Percentiles rank a stretch among this genome's conserved stretches.
These are phyloP conservation scores for Tuber aestivum DNA, from an alignment of 495 filamentous ascomycete genomes.

Conservation along the genomic window DNA sequence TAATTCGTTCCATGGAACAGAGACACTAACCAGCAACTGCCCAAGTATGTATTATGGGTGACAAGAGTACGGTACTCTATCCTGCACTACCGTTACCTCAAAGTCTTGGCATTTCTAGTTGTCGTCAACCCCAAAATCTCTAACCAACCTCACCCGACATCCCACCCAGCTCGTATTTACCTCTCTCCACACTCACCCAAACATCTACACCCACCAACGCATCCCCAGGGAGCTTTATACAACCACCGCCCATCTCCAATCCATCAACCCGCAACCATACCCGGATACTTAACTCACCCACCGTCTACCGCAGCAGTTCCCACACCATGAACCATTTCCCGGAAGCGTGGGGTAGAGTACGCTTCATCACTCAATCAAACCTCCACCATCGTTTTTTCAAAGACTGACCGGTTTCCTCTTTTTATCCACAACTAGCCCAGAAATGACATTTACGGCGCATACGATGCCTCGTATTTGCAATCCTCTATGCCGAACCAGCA, in stretches of 20 bases:
- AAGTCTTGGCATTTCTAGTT: background rate
- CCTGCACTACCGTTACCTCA: background rate
- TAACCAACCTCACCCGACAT: background rate
- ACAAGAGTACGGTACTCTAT: too few species aligned
- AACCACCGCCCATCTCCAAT: background rate
- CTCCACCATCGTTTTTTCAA: slow-evolving; percentile 33
- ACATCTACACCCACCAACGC: background rate
- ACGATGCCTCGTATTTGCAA: slow-evolving; percentile 78
- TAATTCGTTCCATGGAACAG: too few species aligned
- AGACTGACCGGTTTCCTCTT: slow-evolving; percentile 28
- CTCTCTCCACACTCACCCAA: background rate
- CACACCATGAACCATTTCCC: slow-evolving; percentile 83
- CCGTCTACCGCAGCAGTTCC: background rate
- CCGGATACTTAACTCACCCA: background rate
- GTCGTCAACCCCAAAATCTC: background rate
- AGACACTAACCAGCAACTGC: too few species aligned
- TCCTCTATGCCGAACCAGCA: slow-evolving; percentile 59
- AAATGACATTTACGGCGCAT: slow-evolving; percentile 91
- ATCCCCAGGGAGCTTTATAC: background rate
- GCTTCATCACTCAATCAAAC: slow-evolving; percentile 39
- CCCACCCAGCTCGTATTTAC: background rate
- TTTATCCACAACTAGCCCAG: slow-evolving; percentile 58
- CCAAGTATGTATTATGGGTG: too few species aligned
- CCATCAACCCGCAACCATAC: background rate
- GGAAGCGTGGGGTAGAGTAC: slow-evolving; percentile 93